phyloP scores from a whole-genome alignment of 345 rosid species.

The Abelmoschus esculentus region DNA sequence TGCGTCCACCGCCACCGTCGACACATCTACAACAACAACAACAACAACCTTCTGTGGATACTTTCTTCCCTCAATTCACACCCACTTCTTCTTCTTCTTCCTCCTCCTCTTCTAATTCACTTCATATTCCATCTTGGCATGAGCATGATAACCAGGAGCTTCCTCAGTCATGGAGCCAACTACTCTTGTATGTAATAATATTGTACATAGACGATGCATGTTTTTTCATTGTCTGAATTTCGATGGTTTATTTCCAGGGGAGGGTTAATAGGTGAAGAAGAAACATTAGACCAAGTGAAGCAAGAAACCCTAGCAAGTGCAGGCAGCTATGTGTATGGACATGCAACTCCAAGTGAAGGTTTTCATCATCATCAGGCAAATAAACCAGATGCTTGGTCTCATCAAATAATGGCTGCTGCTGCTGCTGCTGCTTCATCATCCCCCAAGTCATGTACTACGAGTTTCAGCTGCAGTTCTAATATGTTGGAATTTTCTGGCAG shows the following conservation, averaged over 20 bases:
- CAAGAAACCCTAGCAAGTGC: conserved; percentile 38
- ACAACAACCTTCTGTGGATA: conserved; percentile 11
- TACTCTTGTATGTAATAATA: conserved; percentile 35
- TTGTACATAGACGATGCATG: neutral
- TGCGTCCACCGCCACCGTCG: conserved; percentile 35
- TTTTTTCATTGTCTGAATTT: neutral
- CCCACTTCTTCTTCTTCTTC: conserved; percentile 32
- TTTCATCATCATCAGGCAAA: conserved; percentile 19
- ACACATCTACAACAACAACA: conserved; percentile 12
- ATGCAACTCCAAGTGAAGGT: conserved; percentile 4
- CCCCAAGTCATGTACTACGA: conserved; percentile 57
- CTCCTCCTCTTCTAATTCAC: neutral
- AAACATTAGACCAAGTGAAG: conserved; percentile 47
- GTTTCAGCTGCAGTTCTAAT: conserved; percentile 32
- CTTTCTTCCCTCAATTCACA: conserved; percentile 30
- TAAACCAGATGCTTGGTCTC: conserved; percentile 38
- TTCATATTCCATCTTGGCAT: conserved; percentile 44
- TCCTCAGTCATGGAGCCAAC: conserved; percentile 85
- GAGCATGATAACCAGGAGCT: conserved; percentile 45
- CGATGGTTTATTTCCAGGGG: conserved; percentile 31
- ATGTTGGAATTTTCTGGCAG: conserved; percentile 63
- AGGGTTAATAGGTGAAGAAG: conserved; percentile 61
- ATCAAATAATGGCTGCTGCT: conserved; percentile 30
- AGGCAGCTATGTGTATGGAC: too few relatives aligned
- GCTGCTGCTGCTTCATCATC: conserved; percentile 33